Base-by-base conservation (phyloP, 2,329 filamentous ascomycete genomes). In the Aspergillus niger region DNA sequence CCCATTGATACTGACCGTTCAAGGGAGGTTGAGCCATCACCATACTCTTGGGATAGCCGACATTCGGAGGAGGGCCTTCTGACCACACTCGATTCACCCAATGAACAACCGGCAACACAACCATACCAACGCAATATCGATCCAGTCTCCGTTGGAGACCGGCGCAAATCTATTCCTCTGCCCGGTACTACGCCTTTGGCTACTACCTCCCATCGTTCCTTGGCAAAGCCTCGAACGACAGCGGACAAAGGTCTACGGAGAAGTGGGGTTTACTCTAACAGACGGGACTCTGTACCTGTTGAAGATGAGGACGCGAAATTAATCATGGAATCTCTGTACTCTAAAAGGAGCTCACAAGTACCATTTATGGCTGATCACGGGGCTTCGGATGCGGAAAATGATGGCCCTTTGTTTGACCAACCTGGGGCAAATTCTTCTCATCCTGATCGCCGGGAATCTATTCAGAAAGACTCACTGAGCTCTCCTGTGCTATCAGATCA, bases 31-130 rank as follows among this genome's bases (percentile, higher is more conserved):
- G 80, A 82, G 56, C 72, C 78, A 17, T 81, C 82, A 15, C 80
- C 81, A 56, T 80, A 80, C 64, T 84, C 83, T 28, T 83, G 80
- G 80, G 79, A 78, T 56, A 84, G 82, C 66, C 80, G 79, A 55
- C 77, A 79, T 54, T 84, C 82, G 2, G 76, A 75, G 56, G 82
- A 85, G 55, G 79, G 79, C 36, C 72, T 84, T 50, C 81, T 85
- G 61, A 67, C 69, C 70, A 53, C 70, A 41, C 67, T 74, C 41
- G 73, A 77, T 61, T 67, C 64, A 3, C 66, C 62, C 3, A 63
- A 56, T 11, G 63, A 63, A 30, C 43, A 36, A n/a, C 57, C 63
- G 20, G 39, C 48, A 47, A 47, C 43, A 55, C 66, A 57, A 22
- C 28, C 61, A 17, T 57, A 41, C 57, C 50, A 63, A 51, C 61